These are phyloP conservation scores for Phaeophleospora eucalypticola DNA, from an alignment of 2,329 filamentous ascomycete species.

Conservation along the genomic window DNA sequence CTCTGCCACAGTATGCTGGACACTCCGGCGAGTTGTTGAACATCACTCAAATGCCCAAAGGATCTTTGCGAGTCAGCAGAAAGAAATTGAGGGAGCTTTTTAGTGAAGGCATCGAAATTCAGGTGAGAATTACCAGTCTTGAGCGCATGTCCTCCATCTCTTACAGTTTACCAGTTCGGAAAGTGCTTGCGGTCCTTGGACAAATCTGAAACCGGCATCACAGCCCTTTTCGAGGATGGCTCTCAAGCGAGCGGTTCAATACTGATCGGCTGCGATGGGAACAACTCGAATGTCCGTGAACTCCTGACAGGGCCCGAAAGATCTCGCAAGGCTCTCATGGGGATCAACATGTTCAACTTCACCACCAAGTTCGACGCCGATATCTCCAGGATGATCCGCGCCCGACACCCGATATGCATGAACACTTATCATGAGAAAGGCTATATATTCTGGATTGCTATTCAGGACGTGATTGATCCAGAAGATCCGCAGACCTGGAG, in stretches of 20 bases:
- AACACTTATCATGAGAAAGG: slow-evolving; percentile 9
- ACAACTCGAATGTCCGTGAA: slow-evolving; percentile 12
- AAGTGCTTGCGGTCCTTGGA: slow-evolving; percentile 8
- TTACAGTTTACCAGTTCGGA: slow-evolving; percentile 9
- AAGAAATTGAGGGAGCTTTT: slow-evolving; percentile 16
- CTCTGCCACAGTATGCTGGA: slow-evolving; percentile 10
- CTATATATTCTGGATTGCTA: slow-evolving; percentile 9
- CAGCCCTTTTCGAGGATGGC: slow-evolving; percentile 18
- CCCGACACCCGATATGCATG: slow-evolving; percentile 14
- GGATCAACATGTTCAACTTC: slow-evolving; percentile 15
- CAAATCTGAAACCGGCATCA: slow-evolving; percentile 5
- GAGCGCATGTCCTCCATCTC: not conserved
- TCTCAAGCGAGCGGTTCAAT: slow-evolving; percentile 7
- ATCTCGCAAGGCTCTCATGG: slow-evolving; percentile 4
- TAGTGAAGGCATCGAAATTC: slow-evolving; percentile 16
- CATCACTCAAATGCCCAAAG: slow-evolving; percentile 7
- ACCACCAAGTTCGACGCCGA: slow-evolving; percentile 6
- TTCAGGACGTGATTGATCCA: slow-evolving; percentile 7
- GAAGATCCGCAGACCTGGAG: slow-evolving; percentile 8
- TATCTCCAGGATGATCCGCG: slow-evolving; percentile 2
- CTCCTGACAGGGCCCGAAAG: slow-evolving; percentile 12
- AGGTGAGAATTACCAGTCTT: slow-evolving; percentile 3
- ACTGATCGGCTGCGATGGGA: slow-evolving; percentile 18
- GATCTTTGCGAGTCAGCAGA: slow-evolving; percentile 13
- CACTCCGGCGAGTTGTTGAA: slow-evolving; percentile 14